Conservation (phyloP, 176 grass and related monocot species). For the Triticum timopheevii region DNA sequence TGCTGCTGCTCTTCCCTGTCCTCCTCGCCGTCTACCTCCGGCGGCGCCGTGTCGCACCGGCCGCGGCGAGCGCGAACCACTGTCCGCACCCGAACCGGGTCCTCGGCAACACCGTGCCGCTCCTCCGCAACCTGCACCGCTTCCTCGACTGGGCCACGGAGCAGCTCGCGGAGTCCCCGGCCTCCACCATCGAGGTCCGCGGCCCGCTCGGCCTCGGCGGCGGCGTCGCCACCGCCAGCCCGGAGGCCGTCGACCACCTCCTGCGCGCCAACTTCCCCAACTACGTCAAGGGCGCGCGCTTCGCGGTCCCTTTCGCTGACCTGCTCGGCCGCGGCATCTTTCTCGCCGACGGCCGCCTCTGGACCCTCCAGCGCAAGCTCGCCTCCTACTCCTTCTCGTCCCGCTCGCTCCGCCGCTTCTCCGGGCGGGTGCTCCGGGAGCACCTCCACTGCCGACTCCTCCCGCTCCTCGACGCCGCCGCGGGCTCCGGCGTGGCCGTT, state of each 20-base stretch:
- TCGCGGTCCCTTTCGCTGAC: conserved; percentile 35
- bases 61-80: conserved; percentile 1
- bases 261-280: conserved; percentile 50
- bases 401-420: conserved; percentile 46
- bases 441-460: conserved; percentile 44
- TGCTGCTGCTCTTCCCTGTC: conserved; percentile 11
- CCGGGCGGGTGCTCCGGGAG: conserved; percentile 29
- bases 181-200: conserved; percentile 58
- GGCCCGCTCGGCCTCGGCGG: conserved; percentile 36
- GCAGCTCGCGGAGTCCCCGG: conserved; percentile 43
- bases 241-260: conserved; percentile 51
- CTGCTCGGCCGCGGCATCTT: conserved; percentile 61
- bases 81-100: conserved; percentile 61
- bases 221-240: conserved; percentile 68
- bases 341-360: conserved; percentile 46
- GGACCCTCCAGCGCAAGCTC: conserved; percentile 69
- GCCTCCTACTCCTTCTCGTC: conserved; percentile 59
- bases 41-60: background rate
- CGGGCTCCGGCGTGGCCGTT: conserved; percentile 5
- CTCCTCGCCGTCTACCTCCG: conserved; percentile 18
- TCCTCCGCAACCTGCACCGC: conserved; percentile 63
- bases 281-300: conserved; percentile 70
- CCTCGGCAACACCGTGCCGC: conserved; percentile 48
- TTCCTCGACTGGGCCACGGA: conserved; percentile 80
- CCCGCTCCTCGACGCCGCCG: conserved; percentile 39